Percentiles rank a stretch among this genome's conserved stretches.
phyloP scores from a whole-genome alignment of 2,329 filamentous ascomycete species.

The Fusarium sp. region DNA sequence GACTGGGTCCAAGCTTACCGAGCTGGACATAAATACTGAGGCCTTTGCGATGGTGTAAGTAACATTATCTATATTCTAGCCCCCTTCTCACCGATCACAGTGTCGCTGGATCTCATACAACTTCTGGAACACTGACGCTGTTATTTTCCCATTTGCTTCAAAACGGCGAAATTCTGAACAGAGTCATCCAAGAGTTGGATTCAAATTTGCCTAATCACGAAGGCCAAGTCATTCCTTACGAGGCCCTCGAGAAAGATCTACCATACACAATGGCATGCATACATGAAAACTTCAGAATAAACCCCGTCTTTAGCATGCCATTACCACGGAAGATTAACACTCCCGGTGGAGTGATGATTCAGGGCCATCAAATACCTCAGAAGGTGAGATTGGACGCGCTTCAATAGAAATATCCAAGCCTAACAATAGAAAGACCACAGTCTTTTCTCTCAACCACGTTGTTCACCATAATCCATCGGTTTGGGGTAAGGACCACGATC shows the following conservation, averaged over 20 bases:
- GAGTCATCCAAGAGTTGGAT: background rate
- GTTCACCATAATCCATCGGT: background rate
- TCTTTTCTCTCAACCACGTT: background rate
- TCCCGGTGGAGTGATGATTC: background rate
- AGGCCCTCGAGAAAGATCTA: background rate
- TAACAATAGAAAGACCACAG: background rate
- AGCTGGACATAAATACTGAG: background rate
- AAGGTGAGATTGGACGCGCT: background rate
- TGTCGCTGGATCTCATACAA: background rate
- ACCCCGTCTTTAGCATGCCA: background rate
- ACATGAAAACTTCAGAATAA: background rate
- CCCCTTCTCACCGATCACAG: background rate
- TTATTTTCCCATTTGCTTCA: background rate
- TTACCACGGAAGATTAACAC: background rate
- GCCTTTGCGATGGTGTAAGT: background rate
- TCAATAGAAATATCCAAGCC: too few species aligned
- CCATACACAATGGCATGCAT: background rate
- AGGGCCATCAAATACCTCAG: background rate
- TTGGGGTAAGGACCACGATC: background rate
- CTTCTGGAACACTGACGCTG: background rate
- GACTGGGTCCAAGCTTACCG: background rate
- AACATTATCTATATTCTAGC: background rate
- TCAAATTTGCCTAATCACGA: background rate
- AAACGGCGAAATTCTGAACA: background rate
- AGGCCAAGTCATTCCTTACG: fast-evolving